phyloP scores from a whole-genome alignment of 148 eudicot species.

The Limonium bicolor region DNA sequence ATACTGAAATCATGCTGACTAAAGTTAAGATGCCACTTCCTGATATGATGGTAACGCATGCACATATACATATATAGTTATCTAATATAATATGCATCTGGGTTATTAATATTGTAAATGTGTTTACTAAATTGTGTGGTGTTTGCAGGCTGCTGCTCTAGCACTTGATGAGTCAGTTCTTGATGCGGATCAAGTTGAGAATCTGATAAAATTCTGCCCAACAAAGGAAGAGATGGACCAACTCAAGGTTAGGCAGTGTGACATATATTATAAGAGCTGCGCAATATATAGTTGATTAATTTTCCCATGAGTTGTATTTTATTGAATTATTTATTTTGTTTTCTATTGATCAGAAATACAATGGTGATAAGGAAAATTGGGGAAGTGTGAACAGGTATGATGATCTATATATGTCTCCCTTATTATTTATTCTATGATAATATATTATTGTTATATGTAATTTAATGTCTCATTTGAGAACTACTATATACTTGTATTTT shows the following conservation, averaged over 20 bases:
- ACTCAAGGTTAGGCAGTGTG: conserved; percentile 58
- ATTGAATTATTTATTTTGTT: conserved; percentile 4
- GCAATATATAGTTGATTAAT: background rate
- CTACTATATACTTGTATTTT: no score
- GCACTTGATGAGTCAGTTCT: conserved; percentile 86
- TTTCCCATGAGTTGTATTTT: background rate
- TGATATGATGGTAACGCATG: conserved; percentile 99
- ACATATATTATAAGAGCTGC: background rate
- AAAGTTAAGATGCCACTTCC: conserved; percentile 98
- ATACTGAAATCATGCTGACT: conserved; percentile 95
- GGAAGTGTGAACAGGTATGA: conserved; percentile 93
- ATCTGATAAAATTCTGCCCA: conserved; percentile 92
- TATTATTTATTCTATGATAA: background rate
- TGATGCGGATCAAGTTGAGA: conserved; percentile 99
- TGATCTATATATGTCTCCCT: conserved; percentile 4
- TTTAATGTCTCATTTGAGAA: background rate
- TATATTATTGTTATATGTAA: background rate
- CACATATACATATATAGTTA: no score
- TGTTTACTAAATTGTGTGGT: no score
- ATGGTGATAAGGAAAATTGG: conserved; percentile 74
- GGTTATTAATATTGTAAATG: background rate
- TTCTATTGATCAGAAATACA: conserved; percentile 36
- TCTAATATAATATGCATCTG: background rate
- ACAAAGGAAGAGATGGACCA: conserved; percentile 97
- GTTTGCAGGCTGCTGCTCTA: conserved; percentile 72